Base-by-base conservation (phyloP, 23 red algal species). In the Agarophyton chilense region DNA sequence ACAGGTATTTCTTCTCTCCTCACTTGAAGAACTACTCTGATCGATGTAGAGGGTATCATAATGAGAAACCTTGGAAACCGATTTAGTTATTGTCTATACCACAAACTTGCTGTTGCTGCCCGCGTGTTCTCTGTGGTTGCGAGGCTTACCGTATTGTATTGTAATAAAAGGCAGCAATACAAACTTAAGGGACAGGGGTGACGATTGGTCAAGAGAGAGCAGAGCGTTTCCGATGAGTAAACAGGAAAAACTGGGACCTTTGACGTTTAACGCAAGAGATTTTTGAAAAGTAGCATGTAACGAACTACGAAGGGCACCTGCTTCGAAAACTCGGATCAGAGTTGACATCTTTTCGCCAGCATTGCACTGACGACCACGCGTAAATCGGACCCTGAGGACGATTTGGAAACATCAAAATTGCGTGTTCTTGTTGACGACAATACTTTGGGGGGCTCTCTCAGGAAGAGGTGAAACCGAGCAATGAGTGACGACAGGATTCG, bases 1-100 rank as follows among this genome's bases (percentile, higher is more conserved):
- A 17, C 9, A 65, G 29, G 56, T 33, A 65, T 65, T 65, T 13
- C 60, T 29, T 12, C 31, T 10, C 12, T 32, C 18, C 25, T 0
- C 29, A 18, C 2, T 36, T 35, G 60, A 65, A 31, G 60, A 29
- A 33, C 60, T 65, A 36, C 16, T 65, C 33, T 7, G 60, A 65
- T 65, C 60, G 60, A 13, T 65, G 60, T 36, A 29, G 60, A 36
- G 60, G 60, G 60, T 65, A 36, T 18, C 10, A 33, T 17, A 13
- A 65, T 17, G 60, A 65, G 60, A 35, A 33, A 36, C 31, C 28
- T 65, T 35, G 32, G 31, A 65, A 36, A 65, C 29, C 60, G 31
- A 26, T 65, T n/a, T 65, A 65, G 60, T 36, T 33, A 12, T 65
- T 65, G 60, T 65, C 60, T 65, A 65, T 65, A 65, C 60, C 60